Evolutionary conservation across 2,329 filamentous ascomycete genomes (phyloP).

Genomic region (Diaporthe humulicola): DNA sequence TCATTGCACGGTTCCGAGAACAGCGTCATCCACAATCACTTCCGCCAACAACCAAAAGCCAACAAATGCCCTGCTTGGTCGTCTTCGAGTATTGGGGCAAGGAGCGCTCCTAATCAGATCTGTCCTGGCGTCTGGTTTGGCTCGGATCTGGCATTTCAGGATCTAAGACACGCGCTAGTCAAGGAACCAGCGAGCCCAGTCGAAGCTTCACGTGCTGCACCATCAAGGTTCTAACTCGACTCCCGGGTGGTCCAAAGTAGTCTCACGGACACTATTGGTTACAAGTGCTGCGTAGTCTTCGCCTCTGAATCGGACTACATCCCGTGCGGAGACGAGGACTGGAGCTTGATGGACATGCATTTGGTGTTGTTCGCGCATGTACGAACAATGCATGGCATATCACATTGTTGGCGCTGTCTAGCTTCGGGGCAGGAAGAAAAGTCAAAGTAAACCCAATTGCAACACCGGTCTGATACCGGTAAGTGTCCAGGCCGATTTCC

Average conservation of each 20-base stretch:
- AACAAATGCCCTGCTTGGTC: no score
- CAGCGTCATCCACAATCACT: not conserved
- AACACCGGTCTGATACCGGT: constrained; percentile 1
- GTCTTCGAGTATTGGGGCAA: not conserved
- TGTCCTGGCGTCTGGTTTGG: not conserved
- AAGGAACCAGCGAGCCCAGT: not conserved
- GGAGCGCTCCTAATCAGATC: not conserved
- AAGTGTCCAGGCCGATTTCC: not conserved
- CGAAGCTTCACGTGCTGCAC: constrained; percentile 17
- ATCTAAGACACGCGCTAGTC: not conserved
- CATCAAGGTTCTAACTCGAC: not conserved
- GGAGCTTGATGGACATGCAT: constrained; percentile 17
- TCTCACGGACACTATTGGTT: not conserved
- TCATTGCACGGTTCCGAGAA: not conserved
- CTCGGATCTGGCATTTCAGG: constrained; percentile 24
- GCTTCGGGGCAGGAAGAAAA: not conserved
- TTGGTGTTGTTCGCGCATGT: not conserved
- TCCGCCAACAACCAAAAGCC: no score
- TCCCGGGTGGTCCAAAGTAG: not conserved
- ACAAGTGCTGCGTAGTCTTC: not conserved
- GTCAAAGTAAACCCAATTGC: not conserved
- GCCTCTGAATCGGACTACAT: not conserved
- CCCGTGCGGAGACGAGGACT: constrained; percentile 8
- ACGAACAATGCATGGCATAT: not conserved
- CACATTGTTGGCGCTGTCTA: not conserved